Evolutionary conservation across 495 filamentous ascomycete genomes (phyloP).

Genomic region (Alectoria sarmentosa): DNA sequence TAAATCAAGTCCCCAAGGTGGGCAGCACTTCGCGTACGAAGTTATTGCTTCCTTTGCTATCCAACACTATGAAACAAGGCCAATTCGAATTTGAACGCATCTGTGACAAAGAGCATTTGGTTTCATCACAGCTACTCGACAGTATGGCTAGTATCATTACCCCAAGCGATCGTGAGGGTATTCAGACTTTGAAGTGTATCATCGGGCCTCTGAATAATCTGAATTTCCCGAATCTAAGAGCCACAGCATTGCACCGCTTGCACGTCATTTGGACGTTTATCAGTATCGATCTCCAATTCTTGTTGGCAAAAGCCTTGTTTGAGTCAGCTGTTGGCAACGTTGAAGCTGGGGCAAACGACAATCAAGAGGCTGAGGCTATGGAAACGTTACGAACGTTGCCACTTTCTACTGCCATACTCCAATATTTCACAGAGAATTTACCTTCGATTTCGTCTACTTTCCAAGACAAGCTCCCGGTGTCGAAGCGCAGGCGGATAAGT

Average conservation of each 20-base stretch:
- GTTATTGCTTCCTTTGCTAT: slow-evolving; percentile 61
- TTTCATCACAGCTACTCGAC: slow-evolving; percentile 49
- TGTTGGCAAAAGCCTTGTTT: slow-evolving; percentile 54
- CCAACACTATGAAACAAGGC: slow-evolving; percentile 52
- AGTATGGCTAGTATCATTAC: slow-evolving; percentile 54
- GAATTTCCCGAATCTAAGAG: slow-evolving; percentile 45
- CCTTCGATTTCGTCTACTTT: slow-evolving; percentile 54
- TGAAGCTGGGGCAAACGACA: slow-evolving; percentile 22
- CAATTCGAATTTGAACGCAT: slow-evolving; percentile 35
- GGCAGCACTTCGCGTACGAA: slow-evolving; percentile 58
- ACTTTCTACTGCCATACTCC: slow-evolving; percentile 62
- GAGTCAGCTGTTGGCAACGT: slow-evolving; percentile 38
- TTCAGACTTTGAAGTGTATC: slow-evolving; percentile 51
- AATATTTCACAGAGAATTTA: slow-evolving; percentile 60
- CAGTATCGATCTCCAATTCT: slow-evolving; percentile 52
- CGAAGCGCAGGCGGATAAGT: slow-evolving; percentile 72
- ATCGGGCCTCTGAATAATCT: slow-evolving; percentile 40
- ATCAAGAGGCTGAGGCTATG: slow-evolving; percentile 47
- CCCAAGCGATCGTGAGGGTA: slow-evolving; percentile 58
- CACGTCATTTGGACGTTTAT: slow-evolving; percentile 63
- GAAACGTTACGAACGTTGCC: slow-evolving; percentile 61
- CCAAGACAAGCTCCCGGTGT: slow-evolving; percentile 54
- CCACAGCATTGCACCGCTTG: slow-evolving; percentile 57
- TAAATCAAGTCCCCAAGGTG: slow-evolving; percentile 64
- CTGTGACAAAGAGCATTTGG: slow-evolving; percentile 55